Evolutionary conservation across 2,329 filamentous ascomycete species (phyloP), one percentile per base, ranked within the genome.

Genomic region (Ophiostoma populinum): DNA sequence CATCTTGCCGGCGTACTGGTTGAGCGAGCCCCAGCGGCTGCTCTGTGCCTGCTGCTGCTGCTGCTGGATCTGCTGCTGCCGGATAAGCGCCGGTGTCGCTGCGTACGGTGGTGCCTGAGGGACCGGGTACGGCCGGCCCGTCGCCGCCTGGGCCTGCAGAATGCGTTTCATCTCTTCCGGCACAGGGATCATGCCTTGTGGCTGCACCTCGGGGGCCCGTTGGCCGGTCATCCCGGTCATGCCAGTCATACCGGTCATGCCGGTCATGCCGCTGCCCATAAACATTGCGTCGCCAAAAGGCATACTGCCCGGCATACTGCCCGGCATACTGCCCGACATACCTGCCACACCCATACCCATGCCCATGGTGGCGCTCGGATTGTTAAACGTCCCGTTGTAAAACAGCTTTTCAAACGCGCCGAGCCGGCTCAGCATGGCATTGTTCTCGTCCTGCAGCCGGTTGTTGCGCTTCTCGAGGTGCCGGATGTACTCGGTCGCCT

Each of bases 401-500:
- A 92, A 83, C 12, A 92, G 65, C 50, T 90, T 87, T 50, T 78
- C 74, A 39, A 78, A 78, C 0, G 73, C 73, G 24, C 76, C 71
- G 24, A 94, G 70, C 20, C 82, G 72, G 30, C 74, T 72, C 53
- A 87, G 86, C 58, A 93, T 70, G 11, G 70, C 70, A 20, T 60
- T 65, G 49, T 93, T 86, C 51, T 95, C 85, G 30, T 92, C 82
- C 35, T 75, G 62, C 8, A 94, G 61, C 6, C 80, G 73, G 44
- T 75, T 80, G 47, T 92, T 92, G 10, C 85, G 75, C 58, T 92
- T 92, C 55, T 95, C 87, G 2, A 95, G 61, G 55, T 95, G 86
- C 24, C 77, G 72, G 45, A 95, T 95, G 47, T 95, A 95, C 52
- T 95, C 87, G 6, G 87, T 94, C 3, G 87, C 87, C 55, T 95